A percentile compares a stretch with the other conserved stretches of the same genome.
These are phyloP conservation scores for Mucor plumbeus DNA, from an alignment of 371 early-diverging fungal species.

Conservation along the genomic window DNA sequence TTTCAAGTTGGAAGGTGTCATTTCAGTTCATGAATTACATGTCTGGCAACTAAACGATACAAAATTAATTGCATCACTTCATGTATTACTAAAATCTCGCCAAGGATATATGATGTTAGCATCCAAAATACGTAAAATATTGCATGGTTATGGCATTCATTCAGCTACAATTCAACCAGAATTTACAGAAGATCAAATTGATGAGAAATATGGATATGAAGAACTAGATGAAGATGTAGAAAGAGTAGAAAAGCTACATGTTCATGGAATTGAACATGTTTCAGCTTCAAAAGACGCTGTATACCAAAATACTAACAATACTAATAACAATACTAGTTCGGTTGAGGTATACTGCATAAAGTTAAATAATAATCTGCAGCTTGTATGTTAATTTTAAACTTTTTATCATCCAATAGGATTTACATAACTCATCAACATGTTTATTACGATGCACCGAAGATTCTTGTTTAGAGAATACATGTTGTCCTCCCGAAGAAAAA, in stretches of 20 bases:
- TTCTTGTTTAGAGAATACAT: slow-evolving; percentile 31
- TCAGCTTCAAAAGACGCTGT: neutral
- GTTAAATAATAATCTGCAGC: slow-evolving; percentile 3
- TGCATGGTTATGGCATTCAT: slow-evolving; percentile 86
- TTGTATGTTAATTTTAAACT: neutral
- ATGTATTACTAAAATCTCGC: slow-evolving; percentile 71
- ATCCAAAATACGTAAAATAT: slow-evolving; percentile 65
- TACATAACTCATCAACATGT: slow-evolving; percentile 27
- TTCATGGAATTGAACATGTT: neutral
- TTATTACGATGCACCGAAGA: slow-evolving; percentile 31
- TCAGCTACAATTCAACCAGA: slow-evolving; percentile 92
- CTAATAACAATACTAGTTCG: neutral
- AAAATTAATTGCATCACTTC: slow-evolving; percentile 84
- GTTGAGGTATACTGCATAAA: slow-evolving; percentile 6
- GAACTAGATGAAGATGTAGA: neutral
- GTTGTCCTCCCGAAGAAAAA: slow-evolving; percentile 26
- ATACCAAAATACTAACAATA: neutral
- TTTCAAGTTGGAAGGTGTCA: slow-evolving; percentile 59
- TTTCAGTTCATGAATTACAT: slow-evolving; percentile 91
- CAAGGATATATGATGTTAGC: slow-evolving; percentile 69
- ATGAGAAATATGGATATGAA: slow-evolving; percentile 4
- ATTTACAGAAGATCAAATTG: slow-evolving; percentile 55
- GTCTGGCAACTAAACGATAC: slow-evolving; percentile 92
- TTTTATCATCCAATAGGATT: slow-evolving; percentile 12
- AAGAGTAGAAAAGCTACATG: neutral